Conservation (phyloP, 345 rosid genomes). For the Kernera saxatilis region DNA sequence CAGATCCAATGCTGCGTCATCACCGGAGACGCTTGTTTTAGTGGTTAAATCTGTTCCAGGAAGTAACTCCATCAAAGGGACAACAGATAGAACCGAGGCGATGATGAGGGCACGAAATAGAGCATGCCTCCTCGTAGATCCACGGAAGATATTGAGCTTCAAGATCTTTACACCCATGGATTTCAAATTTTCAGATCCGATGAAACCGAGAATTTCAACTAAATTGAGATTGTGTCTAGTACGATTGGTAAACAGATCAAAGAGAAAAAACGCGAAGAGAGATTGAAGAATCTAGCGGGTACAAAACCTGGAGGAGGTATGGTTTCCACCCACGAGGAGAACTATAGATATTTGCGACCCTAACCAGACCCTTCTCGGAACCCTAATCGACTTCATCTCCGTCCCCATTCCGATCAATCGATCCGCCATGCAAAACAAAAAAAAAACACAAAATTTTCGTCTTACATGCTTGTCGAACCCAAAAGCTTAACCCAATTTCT, state of each 20-base stretch:
- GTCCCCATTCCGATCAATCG: constrained; percentile 39
- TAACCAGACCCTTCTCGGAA: constrained; percentile 15
- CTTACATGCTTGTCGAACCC: constrained; percentile 17
- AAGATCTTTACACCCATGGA: background rate
- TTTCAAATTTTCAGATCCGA: too few relatives aligned
- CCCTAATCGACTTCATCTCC: constrained; percentile 29
- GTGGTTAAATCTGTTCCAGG: too few relatives aligned
- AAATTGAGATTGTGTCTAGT: too few relatives aligned
- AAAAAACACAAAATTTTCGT: constrained; percentile 23
- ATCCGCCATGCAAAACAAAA: constrained; percentile 32
- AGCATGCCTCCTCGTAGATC: background rate
- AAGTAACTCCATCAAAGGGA: background rate
- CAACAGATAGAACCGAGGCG: background rate
- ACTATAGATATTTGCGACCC: constrained; percentile 51
- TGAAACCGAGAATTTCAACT: too few relatives aligned
- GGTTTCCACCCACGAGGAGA: constrained; percentile 97
- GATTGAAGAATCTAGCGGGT: constrained; percentile 42
- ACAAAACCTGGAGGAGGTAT: constrained; percentile 90
- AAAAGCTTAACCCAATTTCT: constrained; percentile 21
- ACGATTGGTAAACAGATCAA: background rate
- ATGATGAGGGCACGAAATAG: background rate
- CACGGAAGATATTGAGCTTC: background rate
- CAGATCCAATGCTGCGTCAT: too few relatives aligned
- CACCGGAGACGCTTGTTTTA: too few relatives aligned
- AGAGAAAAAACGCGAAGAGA: background rate